Base-by-base conservation (phyloP, 495 filamentous ascomycete species). In the Podospora comata region DNA sequence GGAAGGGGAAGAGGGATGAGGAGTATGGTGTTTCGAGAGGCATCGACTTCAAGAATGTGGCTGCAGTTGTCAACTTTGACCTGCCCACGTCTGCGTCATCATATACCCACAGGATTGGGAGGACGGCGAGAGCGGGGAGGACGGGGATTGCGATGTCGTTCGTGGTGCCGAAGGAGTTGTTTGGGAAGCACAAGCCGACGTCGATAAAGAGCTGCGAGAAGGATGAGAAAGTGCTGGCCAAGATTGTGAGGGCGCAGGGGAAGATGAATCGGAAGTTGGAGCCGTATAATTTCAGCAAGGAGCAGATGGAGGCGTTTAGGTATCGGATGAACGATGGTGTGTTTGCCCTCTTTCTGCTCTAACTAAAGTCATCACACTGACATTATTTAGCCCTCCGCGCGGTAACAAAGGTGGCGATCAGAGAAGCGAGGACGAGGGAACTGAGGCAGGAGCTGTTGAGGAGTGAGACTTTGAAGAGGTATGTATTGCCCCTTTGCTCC, bases 1-100 rank as follows among this genome's bases (percentile, higher is more conserved):
- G 72, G 60, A 77, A 71, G 70, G 58, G 67, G 3, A 80, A 69
- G 69, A 71, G 64, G 28, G 89, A 94, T 72, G 90, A 91, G 75
- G 95, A 98, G 73, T 98, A 94, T 74, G 92, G 94, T 39, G 86
- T 98, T 39, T 93, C 94, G 16, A 90, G 95, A 70, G 93, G 93
- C 13, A 95, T 97, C 77, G 95, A 99, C 78, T 99, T 99, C 84
- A 89, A 92, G 70, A 92, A 97, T 78, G 92, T 98, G 64, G 89
- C 94, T 26, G 92, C 91, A 68, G 92, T 99, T 23, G 86, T 99
- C 71, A 99, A 99, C 83, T 98, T 98, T 73, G 95, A 99, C 78
- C 88, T 98, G 54, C 96, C 95, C 0, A 86, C 87, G 39, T 90
- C 87, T 15, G 89, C 92, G n/a, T 94, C 90, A 76, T 96, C 92